Percentiles rank a stretch among this genome's conserved stretches.
Conservation (phyloP, 2,329 filamentous ascomycete species). For the Fusarium sp. region DNA sequence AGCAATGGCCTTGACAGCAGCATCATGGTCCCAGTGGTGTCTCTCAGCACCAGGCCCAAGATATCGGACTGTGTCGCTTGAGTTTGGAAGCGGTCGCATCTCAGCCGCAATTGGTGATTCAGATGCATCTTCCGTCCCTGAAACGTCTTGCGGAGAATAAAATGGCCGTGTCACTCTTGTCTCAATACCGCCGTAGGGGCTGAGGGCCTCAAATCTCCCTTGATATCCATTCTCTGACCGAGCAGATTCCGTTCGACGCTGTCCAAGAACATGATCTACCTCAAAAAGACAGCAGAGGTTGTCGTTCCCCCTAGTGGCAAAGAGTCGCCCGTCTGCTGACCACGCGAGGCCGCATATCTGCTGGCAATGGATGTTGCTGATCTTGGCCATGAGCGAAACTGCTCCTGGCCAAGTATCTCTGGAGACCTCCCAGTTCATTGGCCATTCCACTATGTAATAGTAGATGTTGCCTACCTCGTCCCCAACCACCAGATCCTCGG, state of each 20-base stretch:
- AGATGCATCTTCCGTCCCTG: not conserved
- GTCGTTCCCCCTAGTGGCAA: conserved; percentile 92
- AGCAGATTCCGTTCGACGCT: conserved; percentile 1
- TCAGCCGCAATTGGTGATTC: conserved; percentile 34
- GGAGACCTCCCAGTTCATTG: conserved; percentile 66
- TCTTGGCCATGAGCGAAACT: conserved; percentile 77
- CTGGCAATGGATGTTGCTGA: conserved; percentile 76
- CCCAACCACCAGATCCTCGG: conserved; percentile 85
- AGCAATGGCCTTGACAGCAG: conserved; percentile 94
- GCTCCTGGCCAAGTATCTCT: conserved; percentile 76
- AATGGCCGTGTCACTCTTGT: conserved; percentile 17
- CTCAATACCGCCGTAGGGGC: conserved; percentile 22
- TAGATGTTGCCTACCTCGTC: conserved; percentile 84
- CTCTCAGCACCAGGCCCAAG: conserved; percentile 66
- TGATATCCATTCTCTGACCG: conserved; percentile 4
- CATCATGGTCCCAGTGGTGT: conserved; percentile 79
- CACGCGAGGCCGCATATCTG: conserved; percentile 94
- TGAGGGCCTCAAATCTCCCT: conserved; percentile 10
- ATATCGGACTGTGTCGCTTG: conserved; percentile 53
- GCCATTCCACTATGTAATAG: conserved; percentile 92
- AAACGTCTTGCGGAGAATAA: not conserved
- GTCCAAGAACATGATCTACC: conserved; percentile 62
- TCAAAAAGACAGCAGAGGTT: conserved; percentile 87
- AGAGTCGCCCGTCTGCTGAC: conserved; percentile 76
- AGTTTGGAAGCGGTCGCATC: conserved; percentile 43